These are phyloP conservation scores for Claviceps spartinae DNA, from an alignment of 2,329 filamentous ascomycete genomes.

Conservation along the genomic window DNA sequence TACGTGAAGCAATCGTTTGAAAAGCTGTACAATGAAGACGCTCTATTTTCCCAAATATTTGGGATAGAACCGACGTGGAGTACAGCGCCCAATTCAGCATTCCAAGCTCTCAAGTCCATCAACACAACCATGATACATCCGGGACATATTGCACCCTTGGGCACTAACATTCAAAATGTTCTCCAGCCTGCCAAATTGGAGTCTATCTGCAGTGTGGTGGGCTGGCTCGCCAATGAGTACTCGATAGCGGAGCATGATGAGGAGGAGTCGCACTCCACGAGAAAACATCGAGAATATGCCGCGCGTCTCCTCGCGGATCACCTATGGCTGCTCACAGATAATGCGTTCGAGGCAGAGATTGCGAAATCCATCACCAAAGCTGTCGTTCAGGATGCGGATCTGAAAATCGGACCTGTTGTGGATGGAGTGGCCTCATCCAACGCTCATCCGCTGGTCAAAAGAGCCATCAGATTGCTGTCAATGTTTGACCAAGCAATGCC, in stretches of 20 bases:
- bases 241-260: constrained; percentile 43
- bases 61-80: constrained; percentile 40
- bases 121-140: constrained; percentile 39
- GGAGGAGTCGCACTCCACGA: constrained; percentile 38
- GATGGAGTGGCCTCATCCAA: constrained; percentile 40
- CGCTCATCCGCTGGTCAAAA: constrained; percentile 43
- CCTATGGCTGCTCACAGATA: constrained; percentile 43
- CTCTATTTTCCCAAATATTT: constrained; percentile 41
- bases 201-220: constrained; percentile 40
- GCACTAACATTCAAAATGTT: constrained; percentile 33
- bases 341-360: constrained; percentile 40
- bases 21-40: constrained; percentile 40
- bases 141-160: constrained; percentile 39
- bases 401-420: constrained; percentile 37
- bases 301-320: constrained; percentile 42
- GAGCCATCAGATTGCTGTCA: constrained; percentile 42
- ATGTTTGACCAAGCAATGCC: constrained; percentile 54
- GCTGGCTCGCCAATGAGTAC: constrained; percentile 46
- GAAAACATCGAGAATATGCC: constrained; percentile 42
- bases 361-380: constrained; percentile 39
- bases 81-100: constrained; percentile 34
- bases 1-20: constrained; percentile 48
- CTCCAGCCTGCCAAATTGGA: constrained; percentile 34
- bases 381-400: constrained; percentile 29
- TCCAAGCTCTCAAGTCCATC: constrained; percentile 33